Evolutionary conservation across 2,329 filamentous ascomycete genomes (phyloP).

Genomic region (Microcyclosporella mali): DNA sequence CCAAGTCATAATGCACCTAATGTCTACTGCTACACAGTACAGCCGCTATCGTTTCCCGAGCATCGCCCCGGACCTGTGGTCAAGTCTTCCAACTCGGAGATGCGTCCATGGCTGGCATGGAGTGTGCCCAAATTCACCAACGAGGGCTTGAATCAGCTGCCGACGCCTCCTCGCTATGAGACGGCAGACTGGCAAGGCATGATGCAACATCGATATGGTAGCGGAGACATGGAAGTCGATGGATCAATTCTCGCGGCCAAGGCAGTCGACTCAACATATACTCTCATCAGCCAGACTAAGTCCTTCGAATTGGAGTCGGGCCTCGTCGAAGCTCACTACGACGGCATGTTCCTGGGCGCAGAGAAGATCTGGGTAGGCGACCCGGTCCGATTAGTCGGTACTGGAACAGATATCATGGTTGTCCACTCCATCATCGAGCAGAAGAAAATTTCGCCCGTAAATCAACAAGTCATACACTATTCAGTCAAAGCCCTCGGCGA

Average conservation of each 20-base stretch:
- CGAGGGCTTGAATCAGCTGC: constrained; percentile 36
- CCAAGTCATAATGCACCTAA: constrained; percentile 4
- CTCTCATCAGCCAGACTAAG: constrained; percentile 45
- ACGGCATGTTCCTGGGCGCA: constrained; percentile 51
- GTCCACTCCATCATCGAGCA: constrained; percentile 41
- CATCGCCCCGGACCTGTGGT: constrained; percentile 32
- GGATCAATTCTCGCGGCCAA: constrained; percentile 54
- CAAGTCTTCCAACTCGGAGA: constrained; percentile 38
- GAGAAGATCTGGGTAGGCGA: constrained; percentile 58
- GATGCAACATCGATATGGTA: constrained; percentile 38
- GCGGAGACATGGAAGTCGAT: constrained; percentile 49
- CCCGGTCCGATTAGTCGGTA: constrained; percentile 47
- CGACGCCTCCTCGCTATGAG: constrained; percentile 39
- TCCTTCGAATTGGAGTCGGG: constrained; percentile 33
- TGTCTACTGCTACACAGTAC: constrained; percentile 26
- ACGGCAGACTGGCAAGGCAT: constrained; percentile 47
- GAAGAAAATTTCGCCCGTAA: constrained; percentile 19
- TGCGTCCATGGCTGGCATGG: constrained; percentile 56
- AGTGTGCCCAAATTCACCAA: constrained; percentile 49
- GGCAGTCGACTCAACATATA: constrained; percentile 50
- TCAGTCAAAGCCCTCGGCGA: constrained; percentile 44
- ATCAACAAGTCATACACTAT: constrained; percentile 17
- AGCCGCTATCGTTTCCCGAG: constrained; percentile 38
- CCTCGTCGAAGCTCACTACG: constrained; percentile 42
- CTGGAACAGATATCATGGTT: constrained; percentile 46